phyloP scores from a whole-genome alignment of 176 grass and related monocot genomes.

The Saccharum officinarum region DNA sequence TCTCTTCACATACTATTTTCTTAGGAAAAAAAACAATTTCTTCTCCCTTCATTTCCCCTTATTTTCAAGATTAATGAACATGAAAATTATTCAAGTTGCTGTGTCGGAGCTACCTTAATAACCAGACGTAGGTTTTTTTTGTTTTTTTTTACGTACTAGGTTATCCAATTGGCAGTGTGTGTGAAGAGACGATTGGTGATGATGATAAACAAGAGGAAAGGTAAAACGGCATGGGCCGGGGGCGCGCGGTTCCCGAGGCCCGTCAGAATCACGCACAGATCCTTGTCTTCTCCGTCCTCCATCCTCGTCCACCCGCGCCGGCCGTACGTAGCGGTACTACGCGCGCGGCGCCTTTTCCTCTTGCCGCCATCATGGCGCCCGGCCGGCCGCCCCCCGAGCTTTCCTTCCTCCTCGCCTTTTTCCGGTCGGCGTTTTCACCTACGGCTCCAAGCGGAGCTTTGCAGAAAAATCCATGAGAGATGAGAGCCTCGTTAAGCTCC shows the following conservation, averaged over 20 bases:
- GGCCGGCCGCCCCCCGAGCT: background rate
- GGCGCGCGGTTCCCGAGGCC: conserved; percentile 31
- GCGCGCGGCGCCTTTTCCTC: background rate
- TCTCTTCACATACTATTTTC: too few species aligned
- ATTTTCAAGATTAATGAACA: too few species aligned
- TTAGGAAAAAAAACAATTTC: too few species aligned
- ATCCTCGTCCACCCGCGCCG: background rate
- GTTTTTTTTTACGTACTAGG: too few species aligned
- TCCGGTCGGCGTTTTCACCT: background rate
- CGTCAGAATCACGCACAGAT: conserved; percentile 59
- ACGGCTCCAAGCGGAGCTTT: background rate
- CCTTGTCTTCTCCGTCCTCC: conserved; percentile 48
- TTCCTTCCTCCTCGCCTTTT: background rate
- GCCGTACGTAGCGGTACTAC: conserved; percentile 14
- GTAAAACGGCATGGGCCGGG: conserved; percentile 28
- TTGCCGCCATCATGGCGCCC: conserved; percentile 36
- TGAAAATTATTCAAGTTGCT: too few species aligned
- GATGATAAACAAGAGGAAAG: too few species aligned
- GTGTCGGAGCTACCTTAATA: too few species aligned
- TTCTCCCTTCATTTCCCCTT: too few species aligned
- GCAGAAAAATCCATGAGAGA: background rate
- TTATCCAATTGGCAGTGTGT: too few species aligned
- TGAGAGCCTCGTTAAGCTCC: too few species aligned
- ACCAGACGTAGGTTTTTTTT: too few species aligned
- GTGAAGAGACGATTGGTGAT: too few species aligned